Evolutionary conservation across 2,329 filamentous ascomycete species (phyloP), one percentile per base, ranked within the genome.

Genomic region (Cadophora malorum): DNA sequence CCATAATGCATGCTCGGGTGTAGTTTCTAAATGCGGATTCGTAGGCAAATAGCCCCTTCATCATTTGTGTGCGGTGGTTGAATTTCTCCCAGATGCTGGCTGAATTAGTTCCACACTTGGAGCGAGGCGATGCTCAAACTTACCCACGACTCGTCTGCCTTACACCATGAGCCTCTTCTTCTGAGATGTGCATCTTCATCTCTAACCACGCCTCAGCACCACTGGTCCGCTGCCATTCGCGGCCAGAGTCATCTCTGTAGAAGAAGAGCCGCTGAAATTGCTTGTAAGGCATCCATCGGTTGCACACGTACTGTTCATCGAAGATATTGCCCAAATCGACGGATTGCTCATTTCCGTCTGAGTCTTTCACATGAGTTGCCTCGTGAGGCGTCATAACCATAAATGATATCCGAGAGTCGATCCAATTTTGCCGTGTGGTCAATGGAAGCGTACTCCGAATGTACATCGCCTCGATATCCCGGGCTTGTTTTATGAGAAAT

Each of bases 11-110:
- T 3, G 80, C 76, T 10, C 81, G 79, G 2, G 89, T 90, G 72
- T 92, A 92, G 76, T 79, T 81, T 58, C 81, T 80, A 74, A 88
- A 91, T 3, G 88, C 88, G 3, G 81, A 82, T 74, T 88, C 84
- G 72, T 91, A 91, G 75, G 90, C 90, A 73, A 91, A 85, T 0
- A 92, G 80, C 0, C 90, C 90, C 75, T 92, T 92, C 84, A 92
- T 91, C 80, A 90, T 90, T 61, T 88, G 84, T 3, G 90, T 92
- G 4, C 89, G 84, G 60, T 85, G 84, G 71, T 91, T 91, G 78
- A 93, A 94, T n/a, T 81, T 81, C 6, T 84, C 83, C 84, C 84
- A 86, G 6, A 83, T 81, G 4, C 84, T 84, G 68, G 19, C 41
- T n/a, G 31, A 25, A 56, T 76, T 61, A 76, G 70, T 58, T 65